Conservation (phyloP, 2,329 filamentous ascomycete species). For the Trichophyton benhamiae region DNA sequence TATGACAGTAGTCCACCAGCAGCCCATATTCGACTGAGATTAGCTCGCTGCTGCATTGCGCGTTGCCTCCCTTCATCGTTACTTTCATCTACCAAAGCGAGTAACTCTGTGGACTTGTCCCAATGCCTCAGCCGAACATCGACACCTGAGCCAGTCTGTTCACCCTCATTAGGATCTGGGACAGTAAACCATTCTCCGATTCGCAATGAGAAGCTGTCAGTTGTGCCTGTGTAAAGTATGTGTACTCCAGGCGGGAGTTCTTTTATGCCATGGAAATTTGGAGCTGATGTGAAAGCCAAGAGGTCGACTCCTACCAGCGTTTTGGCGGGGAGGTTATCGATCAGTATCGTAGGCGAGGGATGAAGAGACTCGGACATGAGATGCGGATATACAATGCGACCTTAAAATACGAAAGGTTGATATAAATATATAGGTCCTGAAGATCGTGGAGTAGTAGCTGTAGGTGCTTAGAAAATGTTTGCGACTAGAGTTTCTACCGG, state of each 20-base stretch:
- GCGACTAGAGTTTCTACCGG: neutral
- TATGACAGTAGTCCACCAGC: constrained; percentile 35
- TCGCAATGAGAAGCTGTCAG: constrained; percentile 47
- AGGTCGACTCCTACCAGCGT: constrained; percentile 42
- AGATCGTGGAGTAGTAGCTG: neutral
- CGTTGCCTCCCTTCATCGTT: constrained; percentile 34
- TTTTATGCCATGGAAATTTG: constrained; percentile 50
- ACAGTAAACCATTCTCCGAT: constrained; percentile 51
- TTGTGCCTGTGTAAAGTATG: constrained; percentile 49
- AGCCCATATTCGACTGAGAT: constrained; percentile 45
- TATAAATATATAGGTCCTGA: neutral
- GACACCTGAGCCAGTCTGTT: constrained; percentile 16
- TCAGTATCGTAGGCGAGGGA: constrained; percentile 32
- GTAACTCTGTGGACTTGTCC: constrained; percentile 29
- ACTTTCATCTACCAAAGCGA: constrained; percentile 22
- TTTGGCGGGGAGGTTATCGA: constrained; percentile 34
- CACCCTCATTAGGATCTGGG: constrained; percentile 10
- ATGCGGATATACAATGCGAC: neutral
- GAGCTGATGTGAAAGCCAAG: constrained; percentile 50
- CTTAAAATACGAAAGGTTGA: neutral
- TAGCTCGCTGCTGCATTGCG: constrained; percentile 42
- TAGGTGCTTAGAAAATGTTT: neutral
- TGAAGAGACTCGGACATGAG: constrained; percentile 16
- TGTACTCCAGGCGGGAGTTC: constrained; percentile 47
- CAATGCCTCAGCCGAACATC: constrained; percentile 46